phyloP scores from a whole-genome alignment of 1,139 yeast species.

The Lizanozyma gosingica region DNA sequence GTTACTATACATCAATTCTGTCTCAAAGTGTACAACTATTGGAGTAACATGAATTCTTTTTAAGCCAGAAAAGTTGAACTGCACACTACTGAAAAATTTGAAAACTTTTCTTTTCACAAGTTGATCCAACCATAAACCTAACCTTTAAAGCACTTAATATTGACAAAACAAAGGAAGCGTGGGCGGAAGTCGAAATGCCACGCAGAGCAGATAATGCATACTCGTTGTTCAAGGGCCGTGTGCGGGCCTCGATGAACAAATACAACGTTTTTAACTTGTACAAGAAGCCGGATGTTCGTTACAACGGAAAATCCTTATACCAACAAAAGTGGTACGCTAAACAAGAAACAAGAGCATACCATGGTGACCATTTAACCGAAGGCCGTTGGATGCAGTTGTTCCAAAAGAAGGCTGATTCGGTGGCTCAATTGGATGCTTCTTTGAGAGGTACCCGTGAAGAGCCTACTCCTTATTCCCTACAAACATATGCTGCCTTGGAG shows the following conservation, averaged over 20 bases:
- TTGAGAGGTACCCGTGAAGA: conserved; percentile 46
- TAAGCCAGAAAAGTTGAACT: too few relatives aligned
- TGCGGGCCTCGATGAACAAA: conserved; percentile 90
- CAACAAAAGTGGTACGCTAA: conserved; percentile 93
- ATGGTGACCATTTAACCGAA: conserved; percentile 90
- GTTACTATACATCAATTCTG: too few relatives aligned
- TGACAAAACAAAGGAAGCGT: too few relatives aligned
- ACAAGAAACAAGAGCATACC: conserved; percentile 88
- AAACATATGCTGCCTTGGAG: conserved; percentile 82
- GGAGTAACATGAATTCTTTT: too few relatives aligned
- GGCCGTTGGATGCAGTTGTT: conserved; percentile 68
- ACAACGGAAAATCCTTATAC: conserved; percentile 53
- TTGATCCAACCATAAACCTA: too few relatives aligned
- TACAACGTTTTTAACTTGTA: conserved; percentile 81
- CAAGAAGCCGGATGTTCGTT: conserved; percentile 50
- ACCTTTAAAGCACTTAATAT: too few relatives aligned
- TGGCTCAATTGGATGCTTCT: conserved; percentile 76
- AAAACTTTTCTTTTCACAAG: too few relatives aligned
- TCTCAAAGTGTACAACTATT: conserved; percentile 1
- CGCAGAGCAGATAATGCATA: conserved; percentile 33
- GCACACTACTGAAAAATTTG: too few relatives aligned
- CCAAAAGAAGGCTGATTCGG: conserved; percentile 69
- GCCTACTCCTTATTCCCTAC: conserved; percentile 77
- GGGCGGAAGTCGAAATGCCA: too few relatives aligned
- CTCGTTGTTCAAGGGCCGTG: conserved; percentile 45